phyloP scores from a whole-genome alignment of 495 filamentous ascomycete species.

The Xylaria sp. region DNA sequence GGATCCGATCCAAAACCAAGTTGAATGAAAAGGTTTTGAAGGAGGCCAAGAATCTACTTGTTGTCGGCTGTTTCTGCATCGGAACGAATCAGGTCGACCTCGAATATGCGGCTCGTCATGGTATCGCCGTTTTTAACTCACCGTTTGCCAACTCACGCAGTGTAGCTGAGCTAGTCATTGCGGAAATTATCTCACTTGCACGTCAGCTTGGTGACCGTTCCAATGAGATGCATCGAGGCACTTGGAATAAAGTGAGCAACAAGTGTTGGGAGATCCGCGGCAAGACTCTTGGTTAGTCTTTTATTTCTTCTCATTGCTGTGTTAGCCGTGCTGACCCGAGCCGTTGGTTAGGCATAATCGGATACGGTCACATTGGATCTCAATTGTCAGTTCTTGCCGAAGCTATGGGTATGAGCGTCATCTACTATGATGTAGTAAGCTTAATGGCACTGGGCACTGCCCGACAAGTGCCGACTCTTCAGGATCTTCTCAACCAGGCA shows the following conservation, averaged over 20 bases:
- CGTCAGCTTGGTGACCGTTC: slow-evolving; percentile 93
- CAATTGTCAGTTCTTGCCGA: slow-evolving; percentile 96
- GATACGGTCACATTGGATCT: slow-evolving; percentile 97
- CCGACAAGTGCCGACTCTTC: slow-evolving; percentile 78
- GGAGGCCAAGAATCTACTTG: slow-evolving; percentile 91
- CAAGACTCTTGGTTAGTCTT: slow-evolving; percentile 81
- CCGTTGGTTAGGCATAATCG: slow-evolving; percentile 73
- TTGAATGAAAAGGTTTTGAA: slow-evolving; percentile 83
- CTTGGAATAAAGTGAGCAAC: slow-evolving; percentile 96
- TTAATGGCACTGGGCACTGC: slow-evolving; percentile 92
- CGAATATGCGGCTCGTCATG: slow-evolving; percentile 85
- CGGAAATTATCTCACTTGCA: slow-evolving; percentile 88
- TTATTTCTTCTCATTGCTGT: slow-evolving; percentile 13
- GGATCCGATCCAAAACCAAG: slow-evolving; percentile 97
- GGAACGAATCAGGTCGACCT: slow-evolving; percentile 98
- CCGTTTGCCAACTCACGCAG: slow-evolving; percentile 97
- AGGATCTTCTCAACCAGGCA: slow-evolving; percentile 74
- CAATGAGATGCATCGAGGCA: slow-evolving; percentile 91
- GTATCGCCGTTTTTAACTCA: slow-evolving; percentile 98
- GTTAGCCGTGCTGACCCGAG: slow-evolving; percentile 29
- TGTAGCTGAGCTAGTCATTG: slow-evolving; percentile 95
- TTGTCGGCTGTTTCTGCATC: slow-evolving; percentile 98
- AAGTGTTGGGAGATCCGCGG: slow-evolving; percentile 98
- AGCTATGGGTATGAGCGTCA: slow-evolving; percentile 95
- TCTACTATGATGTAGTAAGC: slow-evolving; percentile 93